Evolutionary conservation across 208 protist species (phyloP).

Genomic region (Leishmania aethiopica): DNA sequence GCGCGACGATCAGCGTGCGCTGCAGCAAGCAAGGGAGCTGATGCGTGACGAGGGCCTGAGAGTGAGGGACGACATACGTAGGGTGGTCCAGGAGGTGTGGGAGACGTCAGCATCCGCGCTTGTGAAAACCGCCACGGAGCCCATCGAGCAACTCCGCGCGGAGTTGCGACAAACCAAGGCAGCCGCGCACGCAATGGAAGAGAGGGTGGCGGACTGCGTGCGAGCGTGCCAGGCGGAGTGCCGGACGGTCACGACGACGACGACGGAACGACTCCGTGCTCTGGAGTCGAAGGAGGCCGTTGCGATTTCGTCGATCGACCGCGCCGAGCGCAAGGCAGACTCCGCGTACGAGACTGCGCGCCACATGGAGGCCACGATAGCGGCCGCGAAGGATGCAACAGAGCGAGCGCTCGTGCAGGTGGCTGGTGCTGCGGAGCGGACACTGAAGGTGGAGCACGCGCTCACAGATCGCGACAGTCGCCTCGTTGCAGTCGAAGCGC

Average conservation of each 20-base stretch:
- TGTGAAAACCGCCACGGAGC: constrained; percentile 44
- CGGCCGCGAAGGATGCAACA: constrained; percentile 40
- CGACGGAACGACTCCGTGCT: constrained; percentile 66
- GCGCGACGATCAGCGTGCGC: constrained; percentile 57
- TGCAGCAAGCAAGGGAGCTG: constrained; percentile 41
- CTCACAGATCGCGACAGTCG: constrained; percentile 69
- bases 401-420: constrained; percentile 39
- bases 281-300: constrained; percentile 67
- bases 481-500: constrained; percentile 56
- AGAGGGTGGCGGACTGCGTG: constrained; percentile 50
- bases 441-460: constrained; percentile 57
- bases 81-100: constrained; percentile 63
- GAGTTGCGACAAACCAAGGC: constrained; percentile 41
- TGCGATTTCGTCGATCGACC: constrained; percentile 53
- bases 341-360: constrained; percentile 46
- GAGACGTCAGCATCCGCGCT: constrained; percentile 41
- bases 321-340: constrained; percentile 75
- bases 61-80: constrained; percentile 34
- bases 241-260: constrained; percentile 41
- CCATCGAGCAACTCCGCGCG: constrained; percentile 39
- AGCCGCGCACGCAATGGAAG: constrained; percentile 45
- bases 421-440: constrained; percentile 46
- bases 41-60: constrained; percentile 37
- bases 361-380: constrained; percentile 42
- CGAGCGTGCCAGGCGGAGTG: constrained; percentile 57